These are phyloP conservation scores for Nakazawaea peltata DNA, from an alignment of 805 yeast species.

Conservation along the genomic window DNA sequence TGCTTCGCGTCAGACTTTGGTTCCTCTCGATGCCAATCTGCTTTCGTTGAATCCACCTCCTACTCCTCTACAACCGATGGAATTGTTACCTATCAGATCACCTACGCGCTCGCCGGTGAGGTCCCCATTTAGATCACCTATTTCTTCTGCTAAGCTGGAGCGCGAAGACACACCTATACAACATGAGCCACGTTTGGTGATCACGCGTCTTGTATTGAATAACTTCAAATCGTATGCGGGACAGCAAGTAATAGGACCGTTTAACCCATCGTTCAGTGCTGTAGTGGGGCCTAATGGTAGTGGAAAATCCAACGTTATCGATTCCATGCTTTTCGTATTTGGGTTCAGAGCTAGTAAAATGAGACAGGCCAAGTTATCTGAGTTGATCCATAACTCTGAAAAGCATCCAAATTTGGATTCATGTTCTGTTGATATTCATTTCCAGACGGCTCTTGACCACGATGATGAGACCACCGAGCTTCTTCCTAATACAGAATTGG, in stretches of 20 bases:
- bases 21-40: constrained; percentile 7
- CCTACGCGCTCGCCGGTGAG: constrained; percentile 8
- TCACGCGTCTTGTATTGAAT: constrained; percentile 61
- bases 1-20: constrained; percentile 3
- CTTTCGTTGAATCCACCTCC: constrained; percentile 8
- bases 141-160: not conserved
- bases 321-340: constrained; percentile 93
- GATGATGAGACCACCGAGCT: constrained; percentile 27
- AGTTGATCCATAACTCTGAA: constrained; percentile 87
- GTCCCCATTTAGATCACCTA: constrained; percentile 6
- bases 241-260: constrained; percentile 87
- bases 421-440: constrained; percentile 90
- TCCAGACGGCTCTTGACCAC: constrained; percentile 66
- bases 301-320: constrained; percentile 96
- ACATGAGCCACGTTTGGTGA: constrained; percentile 57
- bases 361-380: constrained; percentile 93
- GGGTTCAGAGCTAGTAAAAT: constrained; percentile 95
- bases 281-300: constrained; percentile 99
- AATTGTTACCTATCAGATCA: constrained; percentile 8
- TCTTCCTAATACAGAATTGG: constrained; percentile 49
- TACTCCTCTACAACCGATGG: constrained; percentile 7
- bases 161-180: constrained; percentile 10
- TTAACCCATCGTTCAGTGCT: constrained; percentile 88
- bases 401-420: constrained; percentile 53
- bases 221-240: constrained; percentile 97